phyloP scores from a whole-genome alignment of 208 protist genomes.

The Zelonia costaricensis region DNA sequence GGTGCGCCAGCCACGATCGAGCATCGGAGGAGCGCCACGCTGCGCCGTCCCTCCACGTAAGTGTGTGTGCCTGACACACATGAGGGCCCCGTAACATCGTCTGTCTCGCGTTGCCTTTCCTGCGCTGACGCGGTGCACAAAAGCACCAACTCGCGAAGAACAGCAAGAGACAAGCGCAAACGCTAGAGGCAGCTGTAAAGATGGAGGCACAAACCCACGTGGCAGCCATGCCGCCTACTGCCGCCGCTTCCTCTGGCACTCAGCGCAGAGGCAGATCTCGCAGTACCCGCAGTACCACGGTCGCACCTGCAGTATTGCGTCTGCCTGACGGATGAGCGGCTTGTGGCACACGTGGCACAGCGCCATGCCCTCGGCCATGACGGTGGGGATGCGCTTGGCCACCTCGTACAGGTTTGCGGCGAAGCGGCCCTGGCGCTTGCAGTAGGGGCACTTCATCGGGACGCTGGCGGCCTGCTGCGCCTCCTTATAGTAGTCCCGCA shows the following conservation, averaged over 20 bases:
- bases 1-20: no score
- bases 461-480: conserved; percentile 14
- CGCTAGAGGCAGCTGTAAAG: not conserved
- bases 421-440: conserved; percentile 45
- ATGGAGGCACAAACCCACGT: no score
- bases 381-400: conserved; percentile 43
- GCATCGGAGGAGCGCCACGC: no score
- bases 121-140: no score
- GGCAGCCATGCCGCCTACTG: no score
- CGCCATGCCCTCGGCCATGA: conserved; percentile 32
- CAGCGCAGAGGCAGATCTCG: conserved; percentile 52
- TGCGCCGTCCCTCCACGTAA: no score
- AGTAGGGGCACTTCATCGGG: conserved; percentile 59
- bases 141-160: no score
- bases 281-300: conserved; percentile 68
- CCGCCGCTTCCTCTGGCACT: conserved; percentile 21
- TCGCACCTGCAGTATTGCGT: conserved; percentile 15
- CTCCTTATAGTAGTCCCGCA: conserved; percentile 69
- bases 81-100: no score
- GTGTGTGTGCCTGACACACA: no score
- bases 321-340: conserved; percentile 5
- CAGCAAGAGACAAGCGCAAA: not conserved
- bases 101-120: no score
- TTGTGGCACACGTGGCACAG: conserved; percentile 34
- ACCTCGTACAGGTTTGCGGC: conserved; percentile 63